These are phyloP conservation scores for Lactifluus piperatus DNA, from an alignment of 768 basidiomycete genomes.

Conservation along the genomic window DNA sequence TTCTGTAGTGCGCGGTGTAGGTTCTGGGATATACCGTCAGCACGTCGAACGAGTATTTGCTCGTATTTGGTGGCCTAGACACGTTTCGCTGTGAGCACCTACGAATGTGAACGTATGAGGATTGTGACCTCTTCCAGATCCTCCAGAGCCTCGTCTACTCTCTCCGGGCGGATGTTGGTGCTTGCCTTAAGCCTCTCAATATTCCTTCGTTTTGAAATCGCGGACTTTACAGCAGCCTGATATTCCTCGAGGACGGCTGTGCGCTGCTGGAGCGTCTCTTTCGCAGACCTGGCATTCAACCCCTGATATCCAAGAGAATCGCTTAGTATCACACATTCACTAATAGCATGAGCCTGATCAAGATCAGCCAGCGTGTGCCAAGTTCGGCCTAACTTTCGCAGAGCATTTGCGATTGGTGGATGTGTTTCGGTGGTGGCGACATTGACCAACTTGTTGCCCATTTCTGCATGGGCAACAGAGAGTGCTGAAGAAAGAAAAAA, in stretches of 20 bases:
- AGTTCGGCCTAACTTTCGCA: conserved; percentile 78
- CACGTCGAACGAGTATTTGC: conserved; percentile 71
- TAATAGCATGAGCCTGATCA: conserved; percentile 84
- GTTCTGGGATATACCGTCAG: conserved; percentile 90
- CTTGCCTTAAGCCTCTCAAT: conserved; percentile 86
- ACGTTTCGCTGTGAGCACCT: conserved; percentile 12
- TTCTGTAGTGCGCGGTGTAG: conserved; percentile 78
- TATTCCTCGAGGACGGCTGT: conserved; percentile 91
- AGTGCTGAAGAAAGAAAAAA: conserved; percentile 43
- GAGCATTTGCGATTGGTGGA: conserved; percentile 70
- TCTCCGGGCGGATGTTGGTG: conserved; percentile 74
- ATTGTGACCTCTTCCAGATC: conserved; percentile 79
- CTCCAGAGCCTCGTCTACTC: conserved; percentile 85
- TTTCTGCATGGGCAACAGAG: conserved; percentile 71
- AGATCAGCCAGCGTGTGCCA: conserved; percentile 87
- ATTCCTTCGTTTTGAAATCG: conserved; percentile 86
- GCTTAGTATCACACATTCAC: conserved; percentile 92
- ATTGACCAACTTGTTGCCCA: conserved; percentile 88
- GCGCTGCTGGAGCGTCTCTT: conserved; percentile 86
- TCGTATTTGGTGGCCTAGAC: conserved; percentile 85
- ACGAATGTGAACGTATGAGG: neutral
- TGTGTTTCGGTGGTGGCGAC: conserved; percentile 87
- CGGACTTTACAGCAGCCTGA: conserved; percentile 84
- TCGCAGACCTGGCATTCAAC: conserved; percentile 93
- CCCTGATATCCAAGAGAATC: conserved; percentile 96